Evolutionary conservation across 495 filamentous ascomycete species (phyloP).

Genomic region (Penicillium diatomitis): DNA sequence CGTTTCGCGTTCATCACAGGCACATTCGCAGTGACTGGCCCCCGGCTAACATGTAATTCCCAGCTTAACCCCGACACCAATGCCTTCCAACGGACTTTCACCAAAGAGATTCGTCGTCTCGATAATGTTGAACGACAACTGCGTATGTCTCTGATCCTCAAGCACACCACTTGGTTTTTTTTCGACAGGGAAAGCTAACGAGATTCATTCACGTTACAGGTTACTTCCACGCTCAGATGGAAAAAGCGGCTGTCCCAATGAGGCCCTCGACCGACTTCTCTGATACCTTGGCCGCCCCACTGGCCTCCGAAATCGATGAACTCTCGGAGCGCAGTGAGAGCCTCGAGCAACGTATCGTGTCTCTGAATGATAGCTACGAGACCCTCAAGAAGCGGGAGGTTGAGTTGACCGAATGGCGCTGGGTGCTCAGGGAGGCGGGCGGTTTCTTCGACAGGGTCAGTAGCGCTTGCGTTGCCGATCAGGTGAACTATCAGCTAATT

Average conservation of each 20-base stretch:
- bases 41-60: slow-evolving; percentile 1
- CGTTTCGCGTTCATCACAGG: no score
- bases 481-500: slow-evolving; percentile 5
- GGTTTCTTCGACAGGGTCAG: slow-evolving; percentile 85
- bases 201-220: slow-evolving; percentile 29
- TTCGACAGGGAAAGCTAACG: slow-evolving; percentile 1
- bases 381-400: slow-evolving; percentile 95
- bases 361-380: slow-evolving; percentile 95
- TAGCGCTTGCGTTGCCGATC: not conserved
- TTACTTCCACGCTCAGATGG: slow-evolving; percentile 91
- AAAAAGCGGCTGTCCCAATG: slow-evolving; percentile 77
- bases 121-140: slow-evolving; percentile 98
- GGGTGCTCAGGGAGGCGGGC: slow-evolving; percentile 90
- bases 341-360: slow-evolving; percentile 82
- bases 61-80: slow-evolving; percentile 87
- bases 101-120: slow-evolving; percentile 89
- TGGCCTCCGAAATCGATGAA: slow-evolving; percentile 90
- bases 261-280: slow-evolving; percentile 77
- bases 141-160: slow-evolving; percentile 46
- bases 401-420: slow-evolving; percentile 94
- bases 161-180: not conserved
- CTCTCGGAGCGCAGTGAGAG: slow-evolving; percentile 84
- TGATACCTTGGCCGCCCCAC: slow-evolving; percentile 74
- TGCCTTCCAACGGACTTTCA: slow-evolving; percentile 95
- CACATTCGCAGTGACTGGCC: not conserved